A percentile compares a stretch with the other conserved stretches of the same genome.
Conservation (phyloP, 2,329 filamentous ascomycete species). For the Diaporthe velutina region DNA sequence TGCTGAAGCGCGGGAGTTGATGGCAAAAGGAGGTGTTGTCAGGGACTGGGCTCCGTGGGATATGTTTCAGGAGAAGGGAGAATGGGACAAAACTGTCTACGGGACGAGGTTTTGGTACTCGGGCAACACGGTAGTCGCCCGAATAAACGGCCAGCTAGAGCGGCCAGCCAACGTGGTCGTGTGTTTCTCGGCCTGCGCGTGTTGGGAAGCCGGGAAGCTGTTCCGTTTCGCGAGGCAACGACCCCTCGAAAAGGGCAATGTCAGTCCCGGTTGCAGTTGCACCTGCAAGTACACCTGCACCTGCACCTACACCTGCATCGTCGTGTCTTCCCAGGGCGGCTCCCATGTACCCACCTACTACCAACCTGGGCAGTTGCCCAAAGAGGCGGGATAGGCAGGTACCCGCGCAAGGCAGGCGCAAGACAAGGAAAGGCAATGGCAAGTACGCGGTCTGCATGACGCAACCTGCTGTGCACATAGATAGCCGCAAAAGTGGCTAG, state of each 20-base stretch:
- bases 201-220: slow-evolving; percentile 18
- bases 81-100: background rate
- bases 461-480: background rate
- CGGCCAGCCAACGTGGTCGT: background rate
- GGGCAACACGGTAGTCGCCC: slow-evolving; percentile 11
- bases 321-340: background rate
- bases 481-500: background rate
- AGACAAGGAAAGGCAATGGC: background rate
- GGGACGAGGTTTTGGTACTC: background rate
- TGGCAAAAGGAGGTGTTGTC: slow-evolving; percentile 1
- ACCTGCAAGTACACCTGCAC: background rate
- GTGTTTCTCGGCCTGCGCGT: background rate
- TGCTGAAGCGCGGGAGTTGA: background rate
- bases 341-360: background rate
- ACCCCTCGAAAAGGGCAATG: background rate
- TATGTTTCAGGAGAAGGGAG: slow-evolving; percentile 25
- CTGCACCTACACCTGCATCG: background rate
- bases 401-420: background rate
- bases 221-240: slow-evolving; percentile 14
- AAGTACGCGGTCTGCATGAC: slow-evolving; percentile 11
- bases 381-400: background rate
- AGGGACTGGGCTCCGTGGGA: slow-evolving; percentile 8
- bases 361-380: too few species aligned
- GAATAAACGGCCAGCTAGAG: slow-evolving; percentile 2
- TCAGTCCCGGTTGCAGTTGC: background rate